Conservation (phyloP, 345 rosid species). For the Litchi chinensis region DNA sequence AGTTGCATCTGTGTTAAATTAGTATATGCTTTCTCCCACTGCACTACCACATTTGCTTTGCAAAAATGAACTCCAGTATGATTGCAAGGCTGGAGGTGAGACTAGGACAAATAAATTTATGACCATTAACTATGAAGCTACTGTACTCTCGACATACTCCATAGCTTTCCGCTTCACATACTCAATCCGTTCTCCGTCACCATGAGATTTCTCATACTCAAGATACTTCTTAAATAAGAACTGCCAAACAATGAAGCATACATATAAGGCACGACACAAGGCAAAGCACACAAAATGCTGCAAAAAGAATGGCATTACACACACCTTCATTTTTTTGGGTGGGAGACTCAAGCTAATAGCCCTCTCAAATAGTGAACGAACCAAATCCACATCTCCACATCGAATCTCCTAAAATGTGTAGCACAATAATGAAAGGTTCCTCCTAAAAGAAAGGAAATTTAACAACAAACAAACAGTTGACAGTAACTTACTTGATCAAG, state of each 20-base stretch:
- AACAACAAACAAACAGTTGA: neutral
- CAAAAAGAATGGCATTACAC: neutral
- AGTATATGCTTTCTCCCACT: neutral
- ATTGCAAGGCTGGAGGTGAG: neutral
- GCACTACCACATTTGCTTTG: neutral
- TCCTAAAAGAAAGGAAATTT: neutral
- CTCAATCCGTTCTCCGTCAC: constrained; percentile 62
- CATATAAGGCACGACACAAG: neutral
- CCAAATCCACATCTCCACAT: constrained; percentile 70
- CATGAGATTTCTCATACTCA: constrained; percentile 63
- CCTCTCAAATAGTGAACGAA: constrained; percentile 78
- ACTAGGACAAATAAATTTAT: neutral
- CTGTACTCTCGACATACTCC: constrained; percentile 70
- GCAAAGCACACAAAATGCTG: neutral
- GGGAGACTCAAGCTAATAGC: constrained; percentile 86
- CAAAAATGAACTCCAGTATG: neutral
- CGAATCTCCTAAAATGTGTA: constrained; percentile 66
- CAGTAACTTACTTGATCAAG: constrained; percentile 75
- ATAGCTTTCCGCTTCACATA: constrained; percentile 81
- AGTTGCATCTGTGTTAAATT: no score
- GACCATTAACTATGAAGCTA: constrained; percentile 22
- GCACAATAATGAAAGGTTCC: constrained; percentile 13
- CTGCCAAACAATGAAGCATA: constrained; percentile 39
- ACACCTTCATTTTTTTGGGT: constrained; percentile 82
- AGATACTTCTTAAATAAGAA: constrained; percentile 91